phyloP scores from a whole-genome alignment of 371 early-diverging fungal species.

The Mortierella sp. region DNA sequence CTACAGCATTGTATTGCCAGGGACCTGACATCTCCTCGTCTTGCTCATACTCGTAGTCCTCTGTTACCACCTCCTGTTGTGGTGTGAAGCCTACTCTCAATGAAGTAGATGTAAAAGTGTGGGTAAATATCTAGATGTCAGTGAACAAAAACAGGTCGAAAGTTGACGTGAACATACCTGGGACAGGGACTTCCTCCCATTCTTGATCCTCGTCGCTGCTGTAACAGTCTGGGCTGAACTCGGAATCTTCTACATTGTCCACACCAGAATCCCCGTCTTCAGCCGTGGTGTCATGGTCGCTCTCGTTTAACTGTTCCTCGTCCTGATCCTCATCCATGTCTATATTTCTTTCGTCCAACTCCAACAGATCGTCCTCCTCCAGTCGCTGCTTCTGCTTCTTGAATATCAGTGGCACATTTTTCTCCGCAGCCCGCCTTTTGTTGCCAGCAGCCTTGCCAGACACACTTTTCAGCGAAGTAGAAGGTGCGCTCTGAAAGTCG shows the following conservation, averaged over 20 bases:
- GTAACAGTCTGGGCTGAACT: constrained; percentile 11
- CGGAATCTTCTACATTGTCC: constrained; percentile 15
- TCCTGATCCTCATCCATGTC: neutral
- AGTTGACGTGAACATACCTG: constrained; percentile 12
- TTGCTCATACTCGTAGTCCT: neutral
- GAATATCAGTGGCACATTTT: neutral
- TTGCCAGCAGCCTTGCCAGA: neutral
- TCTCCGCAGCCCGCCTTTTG: neutral
- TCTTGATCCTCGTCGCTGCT: constrained; percentile 37
- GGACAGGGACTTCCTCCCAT: constrained; percentile 50
- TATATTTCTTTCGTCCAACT: neutral
- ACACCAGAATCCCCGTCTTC: constrained; percentile 8
- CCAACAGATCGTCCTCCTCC: neutral
- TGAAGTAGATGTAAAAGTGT: neutral
- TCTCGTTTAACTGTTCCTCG: neutral
- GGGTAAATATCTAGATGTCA: neutral
- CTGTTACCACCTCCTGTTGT: constrained; percentile 13
- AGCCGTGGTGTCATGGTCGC: neutral
- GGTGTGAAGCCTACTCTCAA: neutral
- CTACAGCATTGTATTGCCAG: constrained; percentile 55
- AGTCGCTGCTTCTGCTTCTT: neutral
- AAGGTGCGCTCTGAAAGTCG: constrained; percentile 21
- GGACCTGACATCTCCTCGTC: constrained; percentile 47
- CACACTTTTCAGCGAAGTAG: neutral
- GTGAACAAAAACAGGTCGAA: neutral